Evolutionary conservation across 305 asterid species (phyloP).

Genomic region (Plantago coronopus): DNA sequence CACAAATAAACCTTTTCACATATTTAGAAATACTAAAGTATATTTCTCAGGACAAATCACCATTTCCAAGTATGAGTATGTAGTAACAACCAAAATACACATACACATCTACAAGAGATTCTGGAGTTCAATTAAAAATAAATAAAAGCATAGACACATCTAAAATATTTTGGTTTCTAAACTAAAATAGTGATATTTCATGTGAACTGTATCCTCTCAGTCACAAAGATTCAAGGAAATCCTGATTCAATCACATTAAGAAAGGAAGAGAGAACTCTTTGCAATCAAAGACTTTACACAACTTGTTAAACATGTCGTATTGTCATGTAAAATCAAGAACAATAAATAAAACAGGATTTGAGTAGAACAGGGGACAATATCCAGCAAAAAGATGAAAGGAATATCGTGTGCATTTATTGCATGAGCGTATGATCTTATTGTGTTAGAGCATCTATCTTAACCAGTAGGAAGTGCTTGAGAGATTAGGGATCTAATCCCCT

Average conservation of each 20-base stretch:
- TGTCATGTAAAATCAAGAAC: constrained; percentile 5
- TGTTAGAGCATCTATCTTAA: constrained; percentile 33
- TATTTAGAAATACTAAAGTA: too few relatives aligned
- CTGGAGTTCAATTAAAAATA: not conserved
- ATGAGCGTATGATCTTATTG: constrained; percentile 21
- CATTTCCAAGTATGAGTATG: not conserved
- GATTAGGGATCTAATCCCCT: constrained; percentile 41
- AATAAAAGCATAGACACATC: not conserved
- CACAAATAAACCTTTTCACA: not conserved
- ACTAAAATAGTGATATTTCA: not conserved
- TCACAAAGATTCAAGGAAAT: not conserved
- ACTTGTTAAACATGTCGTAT: constrained; percentile 2
- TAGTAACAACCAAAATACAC: not conserved
- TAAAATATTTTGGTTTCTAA: not conserved
- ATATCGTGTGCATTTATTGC: constrained; percentile 18
- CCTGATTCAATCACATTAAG: not conserved
- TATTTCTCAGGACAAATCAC: not conserved
- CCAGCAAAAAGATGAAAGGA: constrained; percentile 17
- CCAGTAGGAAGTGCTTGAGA: constrained; percentile 19
- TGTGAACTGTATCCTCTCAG: too few relatives aligned
- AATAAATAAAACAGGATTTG: not conserved
- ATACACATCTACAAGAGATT: not conserved
- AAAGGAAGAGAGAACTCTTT: not conserved
- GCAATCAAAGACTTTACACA: not conserved
- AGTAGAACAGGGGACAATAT: constrained; percentile 3